Percentiles rank a stretch among this genome's conserved stretches.
Conservation (phyloP, 1,284 basidiomycete genomes). For the Takashimella koratensis region DNA sequence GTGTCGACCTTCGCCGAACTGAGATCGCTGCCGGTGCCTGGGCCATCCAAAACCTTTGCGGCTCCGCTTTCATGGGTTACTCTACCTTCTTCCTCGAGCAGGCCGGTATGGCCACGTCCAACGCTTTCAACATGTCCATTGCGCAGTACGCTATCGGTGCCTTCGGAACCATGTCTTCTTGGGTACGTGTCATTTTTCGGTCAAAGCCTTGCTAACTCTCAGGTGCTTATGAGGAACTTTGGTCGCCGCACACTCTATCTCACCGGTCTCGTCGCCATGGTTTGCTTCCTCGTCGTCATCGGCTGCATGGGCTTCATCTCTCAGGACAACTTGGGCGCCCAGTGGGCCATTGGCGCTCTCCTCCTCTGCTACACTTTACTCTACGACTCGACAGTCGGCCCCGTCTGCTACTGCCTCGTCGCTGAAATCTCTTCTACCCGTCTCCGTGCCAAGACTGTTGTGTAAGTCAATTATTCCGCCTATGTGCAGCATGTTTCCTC, state of each 20-base stretch:
- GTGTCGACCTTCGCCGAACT: slow-evolving; percentile 9
- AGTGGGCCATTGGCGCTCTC: slow-evolving; percentile 1
- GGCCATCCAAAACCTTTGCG: slow-evolving; percentile 14
- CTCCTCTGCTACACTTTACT: slow-evolving; percentile 19
- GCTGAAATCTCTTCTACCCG: slow-evolving; percentile 48
- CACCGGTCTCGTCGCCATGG: slow-evolving; percentile 43
- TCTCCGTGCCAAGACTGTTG: slow-evolving; percentile 52
- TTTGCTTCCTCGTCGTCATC: slow-evolving; percentile 46
- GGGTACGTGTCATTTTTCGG: no score
- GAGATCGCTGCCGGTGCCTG: not conserved
- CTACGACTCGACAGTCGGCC: slow-evolving; percentile 21
- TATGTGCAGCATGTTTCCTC: slow-evolving; percentile 43
- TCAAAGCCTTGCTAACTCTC: no score
- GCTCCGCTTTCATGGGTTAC: slow-evolving; percentile 17
- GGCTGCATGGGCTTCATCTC: slow-evolving; percentile 42
- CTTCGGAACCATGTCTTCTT: slow-evolving; percentile 38
- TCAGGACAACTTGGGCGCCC: slow-evolving; percentile 4
- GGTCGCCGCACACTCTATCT: slow-evolving; percentile 51
- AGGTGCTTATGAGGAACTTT: slow-evolving; percentile 33
- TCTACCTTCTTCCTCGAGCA: not conserved
- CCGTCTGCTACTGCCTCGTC: slow-evolving; percentile 35
- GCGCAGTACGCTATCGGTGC: slow-evolving; percentile 18
- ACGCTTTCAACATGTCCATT: slow-evolving; percentile 2
- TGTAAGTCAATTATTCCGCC: no score
- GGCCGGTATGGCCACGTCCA: slow-evolving; percentile 1